phyloP scores from a whole-genome alignment of 2,329 filamentous ascomycete genomes.

The Lachnellula occidentalis region DNA sequence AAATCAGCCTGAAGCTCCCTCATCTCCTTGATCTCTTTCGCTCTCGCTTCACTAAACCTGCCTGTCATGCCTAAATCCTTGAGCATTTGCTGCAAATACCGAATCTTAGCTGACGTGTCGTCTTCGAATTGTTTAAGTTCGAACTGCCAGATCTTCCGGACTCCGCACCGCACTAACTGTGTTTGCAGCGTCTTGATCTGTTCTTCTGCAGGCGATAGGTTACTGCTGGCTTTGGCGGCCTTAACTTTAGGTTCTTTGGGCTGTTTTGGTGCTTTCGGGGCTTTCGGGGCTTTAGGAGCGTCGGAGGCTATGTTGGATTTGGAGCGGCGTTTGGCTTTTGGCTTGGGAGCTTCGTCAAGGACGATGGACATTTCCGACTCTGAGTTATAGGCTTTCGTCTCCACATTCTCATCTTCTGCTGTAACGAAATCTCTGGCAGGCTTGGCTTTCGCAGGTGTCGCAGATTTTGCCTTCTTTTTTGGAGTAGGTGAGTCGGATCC shows the following conservation, averaged over 20 bases:
- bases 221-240: slow-evolving; percentile 24
- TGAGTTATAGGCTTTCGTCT: slow-evolving; percentile 35
- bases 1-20: slow-evolving; percentile 81
- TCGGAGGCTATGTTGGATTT: slow-evolving; percentile 26
- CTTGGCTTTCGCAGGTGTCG: not conserved
- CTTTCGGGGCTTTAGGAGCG: slow-evolving; percentile 14
- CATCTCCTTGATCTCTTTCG: slow-evolving; percentile 78
- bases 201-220: slow-evolving; percentile 57
- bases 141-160: slow-evolving; percentile 85
- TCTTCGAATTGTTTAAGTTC: slow-evolving; percentile 72
- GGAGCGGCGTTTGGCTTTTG: slow-evolving; percentile 43
- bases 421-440: slow-evolving; percentile 7
- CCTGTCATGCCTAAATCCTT: slow-evolving; percentile 81
- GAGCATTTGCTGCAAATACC: slow-evolving; percentile 73
- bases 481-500: not conserved
- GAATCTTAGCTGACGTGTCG: slow-evolving; percentile 72
- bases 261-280: slow-evolving; percentile 30
- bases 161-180: slow-evolving; percentile 82
- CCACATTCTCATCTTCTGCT: slow-evolving; percentile 10
- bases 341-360: slow-evolving; percentile 67
- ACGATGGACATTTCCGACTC: slow-evolving; percentile 64
- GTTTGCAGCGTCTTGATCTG: slow-evolving; percentile 86
- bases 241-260: slow-evolving; percentile 34
- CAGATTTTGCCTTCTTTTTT: slow-evolving; percentile 5
- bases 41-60: slow-evolving; percentile 78